Conservation (phyloP, 306 rosid species). For the Lathyrus sativus region DNA sequence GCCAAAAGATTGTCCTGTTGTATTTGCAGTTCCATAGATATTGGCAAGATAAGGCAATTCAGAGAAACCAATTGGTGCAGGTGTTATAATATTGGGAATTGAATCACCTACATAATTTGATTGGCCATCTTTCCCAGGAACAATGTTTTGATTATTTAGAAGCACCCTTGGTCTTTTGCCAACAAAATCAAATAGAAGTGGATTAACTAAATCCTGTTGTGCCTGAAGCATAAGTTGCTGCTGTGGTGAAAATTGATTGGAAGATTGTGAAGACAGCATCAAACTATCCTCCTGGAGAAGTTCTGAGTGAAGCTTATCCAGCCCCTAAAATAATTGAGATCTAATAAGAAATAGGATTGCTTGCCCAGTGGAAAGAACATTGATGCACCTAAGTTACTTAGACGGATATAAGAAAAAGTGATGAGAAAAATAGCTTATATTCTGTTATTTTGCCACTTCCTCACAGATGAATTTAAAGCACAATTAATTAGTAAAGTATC, state of each 20-base stretch:
- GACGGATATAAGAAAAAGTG: conserved; percentile 7
- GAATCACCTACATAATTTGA: conserved; percentile 43
- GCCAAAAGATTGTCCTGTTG: conserved; percentile 44
- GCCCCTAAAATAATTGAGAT: conserved; percentile 53
- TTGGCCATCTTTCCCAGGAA: conserved; percentile 53
- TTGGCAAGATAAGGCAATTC: conserved; percentile 41
- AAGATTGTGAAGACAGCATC: conserved; percentile 57
- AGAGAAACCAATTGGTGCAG: conserved; percentile 54
- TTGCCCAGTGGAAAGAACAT: conserved; percentile 30
- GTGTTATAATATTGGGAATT: conserved; percentile 46
- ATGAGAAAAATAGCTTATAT: conserved; percentile 14
- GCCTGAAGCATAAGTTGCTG: conserved; percentile 62
- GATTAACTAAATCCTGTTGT: conserved; percentile 52
- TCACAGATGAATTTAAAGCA: conserved; percentile 9
- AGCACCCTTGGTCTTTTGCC: conserved; percentile 44
- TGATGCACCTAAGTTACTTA: conserved; percentile 19
- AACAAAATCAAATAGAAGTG: conserved; percentile 52
- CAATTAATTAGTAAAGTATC: conserved; percentile 9
- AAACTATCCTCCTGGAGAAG: conserved; percentile 50
- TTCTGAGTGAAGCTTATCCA: conserved; percentile 56
- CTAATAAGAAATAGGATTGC: conserved; percentile 26
- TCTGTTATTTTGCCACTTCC: conserved; percentile 15
- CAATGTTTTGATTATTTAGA: conserved; percentile 47
- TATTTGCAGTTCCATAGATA: conserved; percentile 11
- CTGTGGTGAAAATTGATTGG: conserved; percentile 51